Conservation (phyloP, 2,329 filamentous ascomycete genomes). For the Epicoccum sorghinum region DNA sequence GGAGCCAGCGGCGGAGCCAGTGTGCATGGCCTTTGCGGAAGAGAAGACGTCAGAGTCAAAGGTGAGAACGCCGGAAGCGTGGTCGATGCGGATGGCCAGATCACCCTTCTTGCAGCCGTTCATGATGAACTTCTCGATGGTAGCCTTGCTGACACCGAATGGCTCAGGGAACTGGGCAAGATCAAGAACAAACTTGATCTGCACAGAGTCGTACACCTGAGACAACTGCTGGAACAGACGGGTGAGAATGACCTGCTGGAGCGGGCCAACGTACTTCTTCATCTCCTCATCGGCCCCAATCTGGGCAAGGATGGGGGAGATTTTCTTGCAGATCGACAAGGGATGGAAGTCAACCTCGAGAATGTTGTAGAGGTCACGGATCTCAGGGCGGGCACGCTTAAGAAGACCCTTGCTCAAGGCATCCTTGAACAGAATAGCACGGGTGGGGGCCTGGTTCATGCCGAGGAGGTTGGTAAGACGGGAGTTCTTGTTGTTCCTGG, state of each 20-base stretch:
- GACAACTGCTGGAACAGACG: constrained; percentile 98
- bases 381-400: constrained; percentile 90
- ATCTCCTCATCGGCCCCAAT: constrained; percentile 94
- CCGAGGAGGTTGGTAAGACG: constrained; percentile 94
- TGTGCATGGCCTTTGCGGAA: constrained; percentile 88
- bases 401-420: constrained; percentile 93
- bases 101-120: constrained; percentile 99
- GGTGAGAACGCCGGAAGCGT: constrained; percentile 91
- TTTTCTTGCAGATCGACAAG: constrained; percentile 98
- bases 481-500: constrained; percentile 98
- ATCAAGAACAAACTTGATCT: constrained; percentile 89
- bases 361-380: constrained; percentile 96
- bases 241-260: constrained; percentile 98
- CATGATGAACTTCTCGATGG: constrained; percentile 99
- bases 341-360: constrained; percentile 99
- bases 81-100: constrained; percentile 92
- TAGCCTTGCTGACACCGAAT: constrained; percentile 87
- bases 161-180: constrained; percentile 96
- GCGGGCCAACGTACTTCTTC: constrained; percentile 93
- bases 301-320: constrained; percentile 91
- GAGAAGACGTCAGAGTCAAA: constrained; percentile 99
- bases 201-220: constrained; percentile 98
- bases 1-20: constrained; percentile 82
- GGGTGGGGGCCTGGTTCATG: constrained; percentile 88
- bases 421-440: constrained; percentile 92